Percentiles rank a stretch among this genome's conserved stretches.
These are phyloP conservation scores for Cladosporium oxysporum DNA, from an alignment of 2,329 filamentous ascomycete genomes.

Conservation along the genomic window DNA sequence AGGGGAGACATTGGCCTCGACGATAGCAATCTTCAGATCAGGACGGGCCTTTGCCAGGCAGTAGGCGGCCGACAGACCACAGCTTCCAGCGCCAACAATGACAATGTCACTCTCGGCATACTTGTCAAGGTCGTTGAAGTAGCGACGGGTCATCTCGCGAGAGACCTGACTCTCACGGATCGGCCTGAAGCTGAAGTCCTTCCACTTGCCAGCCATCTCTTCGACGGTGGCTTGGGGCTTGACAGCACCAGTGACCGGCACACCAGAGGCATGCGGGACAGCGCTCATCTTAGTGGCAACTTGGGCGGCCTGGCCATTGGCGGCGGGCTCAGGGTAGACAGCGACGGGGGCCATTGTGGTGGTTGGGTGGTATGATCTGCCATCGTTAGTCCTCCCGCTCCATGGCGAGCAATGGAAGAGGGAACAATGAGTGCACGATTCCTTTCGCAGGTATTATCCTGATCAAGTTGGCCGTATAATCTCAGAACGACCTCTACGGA, in stretches of 20 bases:
- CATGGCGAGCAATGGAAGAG: slow-evolving; percentile 39
- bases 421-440: slow-evolving; percentile 72
- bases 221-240: slow-evolving; percentile 58
- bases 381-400: slow-evolving; percentile 38
- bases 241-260: slow-evolving; percentile 41
- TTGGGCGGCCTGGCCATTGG: slow-evolving; percentile 42
- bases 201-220: slow-evolving; percentile 75
- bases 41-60: slow-evolving; percentile 80
- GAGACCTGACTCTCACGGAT: slow-evolving; percentile 90
- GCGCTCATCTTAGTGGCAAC: slow-evolving; percentile 52
- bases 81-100: slow-evolving; percentile 88
- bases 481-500: slow-evolving; percentile 59
- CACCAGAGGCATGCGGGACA: slow-evolving; percentile 38
- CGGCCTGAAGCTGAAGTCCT: slow-evolving; percentile 76
- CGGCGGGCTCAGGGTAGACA: slow-evolving; percentile 53
- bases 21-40: slow-evolving; percentile 86
- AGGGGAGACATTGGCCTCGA: slow-evolving; percentile 84
- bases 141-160: slow-evolving; percentile 88
- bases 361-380: slow-evolving; percentile 44
- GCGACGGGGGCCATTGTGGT: slow-evolving; percentile 77
- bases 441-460: slow-evolving; percentile 98
- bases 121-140: slow-evolving; percentile 84
- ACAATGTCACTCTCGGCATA: slow-evolving; percentile 94
- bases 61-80: slow-evolving; percentile 82
- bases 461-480: slow-evolving; percentile 98